phyloP scores from a whole-genome alignment of 192 early-diverging fungal species.

The Gigaspora rosea region DNA sequence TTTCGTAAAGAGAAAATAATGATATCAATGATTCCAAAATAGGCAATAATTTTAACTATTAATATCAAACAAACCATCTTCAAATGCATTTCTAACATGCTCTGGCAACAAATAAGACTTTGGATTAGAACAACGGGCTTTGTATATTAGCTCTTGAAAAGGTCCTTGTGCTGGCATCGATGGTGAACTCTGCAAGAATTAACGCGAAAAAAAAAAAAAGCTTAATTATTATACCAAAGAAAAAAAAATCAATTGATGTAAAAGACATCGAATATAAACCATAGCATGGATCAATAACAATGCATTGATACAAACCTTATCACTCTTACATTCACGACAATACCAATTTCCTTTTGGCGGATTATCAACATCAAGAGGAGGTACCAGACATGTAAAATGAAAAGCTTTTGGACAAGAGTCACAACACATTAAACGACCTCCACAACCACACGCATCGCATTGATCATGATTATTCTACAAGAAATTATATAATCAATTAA shows the following conservation, averaged over 20 bases:
- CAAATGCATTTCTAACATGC: constrained; percentile 13
- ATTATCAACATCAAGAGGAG: constrained; percentile 35
- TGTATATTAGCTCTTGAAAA: constrained; percentile 12
- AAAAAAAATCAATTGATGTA: neutral
- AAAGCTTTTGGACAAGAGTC: constrained; percentile 46
- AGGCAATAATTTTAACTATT: neutral
- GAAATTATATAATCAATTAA: neutral
- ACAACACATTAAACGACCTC: constrained; percentile 45
- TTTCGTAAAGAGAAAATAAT: neutral
- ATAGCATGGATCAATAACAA: neutral
- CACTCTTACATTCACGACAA: constrained; percentile 38
- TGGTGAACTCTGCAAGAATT: neutral
- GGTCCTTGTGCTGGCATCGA: neutral
- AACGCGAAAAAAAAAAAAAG: neutral
- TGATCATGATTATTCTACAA: constrained; percentile 38
- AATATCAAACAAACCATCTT: neutral
- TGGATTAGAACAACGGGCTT: constrained; percentile 4
- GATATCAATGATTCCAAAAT: neutral
- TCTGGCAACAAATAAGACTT: constrained; percentile 10
- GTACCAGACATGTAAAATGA: constrained; percentile 45
- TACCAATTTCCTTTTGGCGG: constrained; percentile 45
- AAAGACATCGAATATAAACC: neutral
- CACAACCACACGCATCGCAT: constrained; percentile 38
- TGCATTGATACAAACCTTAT: constrained; percentile 33
- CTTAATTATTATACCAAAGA: too few relatives aligned